phyloP scores from a whole-genome alignment of 2,329 filamentous ascomycete genomes.

The Juglanconis juglandina region DNA sequence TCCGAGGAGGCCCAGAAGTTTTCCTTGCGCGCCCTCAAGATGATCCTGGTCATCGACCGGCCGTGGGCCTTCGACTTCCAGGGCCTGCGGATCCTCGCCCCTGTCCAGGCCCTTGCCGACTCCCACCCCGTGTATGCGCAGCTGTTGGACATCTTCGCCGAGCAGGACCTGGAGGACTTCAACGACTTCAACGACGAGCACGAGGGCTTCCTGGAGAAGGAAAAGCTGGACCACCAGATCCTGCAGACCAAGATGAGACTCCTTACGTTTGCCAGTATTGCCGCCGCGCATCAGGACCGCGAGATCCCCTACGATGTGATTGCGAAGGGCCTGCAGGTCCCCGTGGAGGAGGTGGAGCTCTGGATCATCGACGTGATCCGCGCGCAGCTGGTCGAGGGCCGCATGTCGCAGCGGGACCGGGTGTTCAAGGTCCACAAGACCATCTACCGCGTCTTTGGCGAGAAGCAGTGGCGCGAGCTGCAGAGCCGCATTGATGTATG shows the following conservation, averaged over 20 bases:
- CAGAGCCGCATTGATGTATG: constrained; percentile 87
- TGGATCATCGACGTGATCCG: constrained; percentile 99
- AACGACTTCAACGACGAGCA: constrained; percentile 93
- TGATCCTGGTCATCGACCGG: constrained; percentile 49
- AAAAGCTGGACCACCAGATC: constrained; percentile 67
- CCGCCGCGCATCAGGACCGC: constrained; percentile 78
- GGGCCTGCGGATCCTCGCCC: constrained; percentile 76
- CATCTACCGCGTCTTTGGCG: constrained; percentile 93
- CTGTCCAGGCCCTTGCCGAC: constrained; percentile 81
- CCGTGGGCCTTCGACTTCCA: constrained; percentile 64
- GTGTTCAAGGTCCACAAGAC: constrained; percentile 95
- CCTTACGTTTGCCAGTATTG: constrained; percentile 85
- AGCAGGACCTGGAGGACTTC: constrained; percentile 92
- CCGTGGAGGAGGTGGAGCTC: constrained; percentile 83
- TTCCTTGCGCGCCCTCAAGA: constrained; percentile 54
- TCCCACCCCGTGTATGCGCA: constrained; percentile 84
- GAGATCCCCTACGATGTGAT: constrained; percentile 87
- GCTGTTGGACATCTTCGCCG: constrained; percentile 90
- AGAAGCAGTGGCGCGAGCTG: constrained; percentile 97
- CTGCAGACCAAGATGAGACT: constrained; percentile 95
- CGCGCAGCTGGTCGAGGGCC: constrained; percentile 91
- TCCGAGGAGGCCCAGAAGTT: constrained; percentile 60
- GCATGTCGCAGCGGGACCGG: constrained; percentile 86
- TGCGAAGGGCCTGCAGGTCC: constrained; percentile 78
- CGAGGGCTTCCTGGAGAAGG: constrained; percentile 75